Percentiles rank a stretch among this genome's conserved stretches.
Evolutionary conservation across 1,139 yeast genomes (phyloP).

Genomic region (Yamadazyma pseudoaaseri): DNA sequence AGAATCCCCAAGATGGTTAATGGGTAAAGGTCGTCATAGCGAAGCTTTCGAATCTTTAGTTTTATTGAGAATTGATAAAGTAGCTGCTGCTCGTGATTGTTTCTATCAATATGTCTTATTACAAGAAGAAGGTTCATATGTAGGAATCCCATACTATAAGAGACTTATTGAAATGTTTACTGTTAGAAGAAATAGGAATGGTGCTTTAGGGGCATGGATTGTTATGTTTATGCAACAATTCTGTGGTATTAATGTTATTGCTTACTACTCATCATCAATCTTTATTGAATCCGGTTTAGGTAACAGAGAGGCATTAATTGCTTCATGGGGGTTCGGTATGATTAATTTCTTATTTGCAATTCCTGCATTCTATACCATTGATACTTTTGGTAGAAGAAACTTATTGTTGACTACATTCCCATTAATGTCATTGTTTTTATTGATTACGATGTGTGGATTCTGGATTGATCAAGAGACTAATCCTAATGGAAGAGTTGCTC

Average conservation of each 20-base stretch:
- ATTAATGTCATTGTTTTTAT: slow-evolving; percentile 62
- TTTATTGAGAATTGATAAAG: slow-evolving; percentile 47
- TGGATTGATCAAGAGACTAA: slow-evolving; percentile 49
- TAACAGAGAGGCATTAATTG: slow-evolving; percentile 62
- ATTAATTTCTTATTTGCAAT: slow-evolving; percentile 77
- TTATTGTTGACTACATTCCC: slow-evolving; percentile 75
- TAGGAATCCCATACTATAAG: slow-evolving; percentile 48
- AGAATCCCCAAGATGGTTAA: slow-evolving; percentile 80
- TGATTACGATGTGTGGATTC: slow-evolving; percentile 76
- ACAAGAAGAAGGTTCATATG: slow-evolving; percentile 61
- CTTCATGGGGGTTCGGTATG: slow-evolving; percentile 87
- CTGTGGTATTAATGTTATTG: slow-evolving; percentile 89
- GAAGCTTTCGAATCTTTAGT: slow-evolving; percentile 58
- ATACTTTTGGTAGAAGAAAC: slow-evolving; percentile 73
- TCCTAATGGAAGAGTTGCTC: slow-evolving; percentile 56
- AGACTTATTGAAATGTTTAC: slow-evolving; percentile 57
- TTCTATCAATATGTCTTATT: slow-evolving; percentile 70
- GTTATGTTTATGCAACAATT: slow-evolving; percentile 92
- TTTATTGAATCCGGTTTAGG: slow-evolving; percentile 68
- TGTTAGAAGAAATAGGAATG: slow-evolving; percentile 80
- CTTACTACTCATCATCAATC: slow-evolving; percentile 75
- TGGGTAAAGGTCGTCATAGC: slow-evolving; percentile 58
- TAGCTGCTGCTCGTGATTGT: slow-evolving; percentile 74
- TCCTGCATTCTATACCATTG: slow-evolving; percentile 84
- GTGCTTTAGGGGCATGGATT: slow-evolving; percentile 75